A percentile compares a stretch with the other conserved stretches of the same genome.
Evolutionary conservation across 805 yeast species (phyloP).

Genomic region (Ascoidea tarda): DNA sequence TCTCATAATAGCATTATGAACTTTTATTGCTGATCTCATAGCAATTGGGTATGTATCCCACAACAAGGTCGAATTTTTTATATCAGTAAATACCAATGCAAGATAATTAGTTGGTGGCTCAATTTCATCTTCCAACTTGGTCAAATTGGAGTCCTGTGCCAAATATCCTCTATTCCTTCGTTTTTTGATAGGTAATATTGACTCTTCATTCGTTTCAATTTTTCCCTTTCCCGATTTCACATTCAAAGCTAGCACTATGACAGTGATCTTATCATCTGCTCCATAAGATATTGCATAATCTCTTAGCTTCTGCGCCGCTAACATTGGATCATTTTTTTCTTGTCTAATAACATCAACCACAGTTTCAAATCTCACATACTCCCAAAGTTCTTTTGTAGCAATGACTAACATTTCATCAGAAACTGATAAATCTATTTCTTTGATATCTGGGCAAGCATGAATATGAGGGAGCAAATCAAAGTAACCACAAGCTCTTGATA

Average conservation of each 20-base stretch:
- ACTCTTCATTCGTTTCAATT: slow-evolving; percentile 21
- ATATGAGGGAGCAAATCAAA: slow-evolving; percentile 77
- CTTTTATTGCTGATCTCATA: slow-evolving; percentile 93
- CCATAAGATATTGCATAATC: slow-evolving; percentile 94
- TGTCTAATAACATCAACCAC: slow-evolving; percentile 86
- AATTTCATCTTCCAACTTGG: slow-evolving; percentile 80
- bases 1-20: slow-evolving; percentile 90
- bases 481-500: slow-evolving; percentile 88
- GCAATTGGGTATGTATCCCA: slow-evolving; percentile 93
- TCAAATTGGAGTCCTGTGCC: slow-evolving; percentile 58
- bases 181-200: slow-evolving; percentile 24
- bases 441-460: slow-evolving; percentile 75
- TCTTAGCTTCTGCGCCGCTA: slow-evolving; percentile 85
- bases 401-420: slow-evolving; percentile 77
- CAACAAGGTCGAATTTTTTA: slow-evolving; percentile 78
- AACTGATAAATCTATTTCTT: slow-evolving; percentile 41
- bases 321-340: slow-evolving; percentile 68
- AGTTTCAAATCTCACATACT: slow-evolving; percentile 61
- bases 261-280: slow-evolving; percentile 62
- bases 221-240: slow-evolving; percentile 14
- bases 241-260: slow-evolving; percentile 62
- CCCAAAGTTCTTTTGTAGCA: slow-evolving; percentile 81
- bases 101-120: slow-evolving; percentile 90
- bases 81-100: slow-evolving; percentile 96
- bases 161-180: slow-evolving; percentile 34